A percentile compares a stretch with the other conserved stretches of the same genome.
These are phyloP conservation scores for Penicillium angulare DNA, from an alignment of 495 filamentous ascomycete species.

Conservation along the genomic window DNA sequence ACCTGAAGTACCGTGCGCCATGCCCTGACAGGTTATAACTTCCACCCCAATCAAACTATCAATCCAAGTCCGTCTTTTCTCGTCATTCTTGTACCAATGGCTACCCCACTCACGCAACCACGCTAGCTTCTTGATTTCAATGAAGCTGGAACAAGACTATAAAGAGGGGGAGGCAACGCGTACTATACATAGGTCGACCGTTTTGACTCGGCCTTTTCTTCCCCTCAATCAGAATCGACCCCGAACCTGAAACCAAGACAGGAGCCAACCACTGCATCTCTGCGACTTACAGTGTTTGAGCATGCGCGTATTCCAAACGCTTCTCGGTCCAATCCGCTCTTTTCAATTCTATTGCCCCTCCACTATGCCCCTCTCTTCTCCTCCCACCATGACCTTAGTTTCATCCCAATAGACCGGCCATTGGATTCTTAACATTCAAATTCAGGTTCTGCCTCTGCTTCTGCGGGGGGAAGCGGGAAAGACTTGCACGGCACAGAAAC, in stretches of 20 bases:
- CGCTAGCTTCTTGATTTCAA: too few relatives aligned
- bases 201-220: not conserved
- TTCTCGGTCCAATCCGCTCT: constrained; percentile 3
- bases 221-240: not conserved
- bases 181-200: not conserved
- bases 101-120: too few relatives aligned
- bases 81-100: too few relatives aligned
- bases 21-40: too few relatives aligned
- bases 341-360: not conserved
- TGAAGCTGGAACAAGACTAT: too few relatives aligned
- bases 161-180: not conserved
- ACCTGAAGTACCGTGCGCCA: not conserved
- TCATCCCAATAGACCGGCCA: constrained; percentile 6
- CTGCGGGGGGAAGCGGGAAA: too few relatives aligned
- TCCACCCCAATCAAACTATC: too few relatives aligned
- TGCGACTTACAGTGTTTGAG: not conserved
- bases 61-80: too few relatives aligned
- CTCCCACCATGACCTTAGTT: too few relatives aligned
- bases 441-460: too few relatives aligned
- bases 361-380: not conserved
- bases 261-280: not conserved
- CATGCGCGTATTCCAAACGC: constrained; percentile 7
- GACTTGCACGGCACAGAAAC: not conserved
- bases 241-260: not conserved
- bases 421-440: not conserved